Conservation (phyloP, 352 stramenopile genomes). For the Globisporangium perplexum region DNA sequence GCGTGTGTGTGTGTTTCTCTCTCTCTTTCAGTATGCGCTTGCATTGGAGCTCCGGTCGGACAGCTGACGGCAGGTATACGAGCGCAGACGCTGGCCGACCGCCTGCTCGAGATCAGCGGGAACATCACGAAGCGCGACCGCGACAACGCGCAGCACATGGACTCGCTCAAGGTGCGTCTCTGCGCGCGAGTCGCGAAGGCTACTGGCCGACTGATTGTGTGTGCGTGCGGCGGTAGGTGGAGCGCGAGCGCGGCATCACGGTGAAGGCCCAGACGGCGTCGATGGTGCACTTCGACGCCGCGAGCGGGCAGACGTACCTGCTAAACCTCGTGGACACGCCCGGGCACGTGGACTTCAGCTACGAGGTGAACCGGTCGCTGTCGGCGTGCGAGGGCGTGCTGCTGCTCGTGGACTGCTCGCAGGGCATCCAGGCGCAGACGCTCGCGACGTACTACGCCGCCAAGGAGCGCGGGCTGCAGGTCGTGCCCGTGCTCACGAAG, state of each 20-base stretch:
- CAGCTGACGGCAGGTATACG: too few relatives aligned
- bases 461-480: slow-evolving; percentile 94
- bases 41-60: too few relatives aligned
- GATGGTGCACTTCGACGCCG: slow-evolving; percentile 88
- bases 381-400: slow-evolving; percentile 96
- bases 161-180: slow-evolving; percentile 82
- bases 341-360: slow-evolving; percentile 97
- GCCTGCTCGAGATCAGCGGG: slow-evolving; percentile 85
- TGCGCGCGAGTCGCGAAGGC: not conserved
- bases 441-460: slow-evolving; percentile 95
- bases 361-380: slow-evolving; percentile 96
- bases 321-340: slow-evolving; percentile 98
- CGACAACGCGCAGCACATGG: slow-evolving; percentile 81
- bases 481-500: slow-evolving; percentile 97
- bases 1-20: too few relatives aligned
- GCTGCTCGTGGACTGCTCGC: slow-evolving; percentile 96
- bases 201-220: too few relatives aligned
- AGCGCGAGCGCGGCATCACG: slow-evolving; percentile 98
- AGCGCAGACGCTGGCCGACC: slow-evolving; percentile 80
- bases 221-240: slow-evolving; percentile 53
- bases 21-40: not conserved
- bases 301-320: slow-evolving; percentile 81
- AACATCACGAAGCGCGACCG: slow-evolving; percentile 86
- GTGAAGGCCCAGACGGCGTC: slow-evolving; percentile 97
- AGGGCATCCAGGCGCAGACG: slow-evolving; percentile 98